These are phyloP conservation scores for Panicum virgatum DNA, from an alignment of 202 grass and related monocot species.

Conservation along the genomic window DNA sequence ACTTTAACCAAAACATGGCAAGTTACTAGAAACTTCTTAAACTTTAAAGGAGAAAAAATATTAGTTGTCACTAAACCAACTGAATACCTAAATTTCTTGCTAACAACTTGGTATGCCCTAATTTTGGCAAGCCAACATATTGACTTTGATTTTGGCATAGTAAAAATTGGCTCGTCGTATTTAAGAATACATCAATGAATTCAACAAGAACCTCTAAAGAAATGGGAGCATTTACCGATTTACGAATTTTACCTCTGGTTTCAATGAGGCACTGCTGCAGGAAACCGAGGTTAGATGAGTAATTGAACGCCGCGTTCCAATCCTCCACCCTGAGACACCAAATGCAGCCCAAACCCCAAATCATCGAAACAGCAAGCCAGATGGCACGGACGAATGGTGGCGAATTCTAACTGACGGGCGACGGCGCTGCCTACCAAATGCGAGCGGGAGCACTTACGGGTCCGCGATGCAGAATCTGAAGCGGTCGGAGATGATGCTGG, in stretches of 20 bases:
- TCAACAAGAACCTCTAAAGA: no score
- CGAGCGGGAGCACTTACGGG: conserved; percentile 22
- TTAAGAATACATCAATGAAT: no score
- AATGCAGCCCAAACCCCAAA: background rate
- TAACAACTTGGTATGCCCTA: no score
- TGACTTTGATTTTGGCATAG: no score
- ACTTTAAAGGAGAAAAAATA: no score
- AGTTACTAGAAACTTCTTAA: no score
- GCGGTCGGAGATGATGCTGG: conserved; percentile 21
- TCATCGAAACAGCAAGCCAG: background rate
- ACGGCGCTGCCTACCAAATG: background rate
- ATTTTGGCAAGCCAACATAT: no score
- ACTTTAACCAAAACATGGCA: no score
- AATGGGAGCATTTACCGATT: background rate
- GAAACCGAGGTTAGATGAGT: conserved; percentile 49
- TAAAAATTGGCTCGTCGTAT: no score
- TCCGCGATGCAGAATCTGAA: conserved; percentile 64
- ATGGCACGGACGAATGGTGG: background rate
- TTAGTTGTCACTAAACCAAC: no score
- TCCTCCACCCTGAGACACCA: conserved; percentile 48
- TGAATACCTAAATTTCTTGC: no score
- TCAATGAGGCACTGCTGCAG: conserved; percentile 36
- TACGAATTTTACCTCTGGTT: conserved; percentile 43
- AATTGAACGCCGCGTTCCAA: conserved; percentile 73
- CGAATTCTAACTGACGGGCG: background rate